phyloP scores from a whole-genome alignment of 2,329 filamentous ascomycete genomes.

The Ascosphaera apis region DNA sequence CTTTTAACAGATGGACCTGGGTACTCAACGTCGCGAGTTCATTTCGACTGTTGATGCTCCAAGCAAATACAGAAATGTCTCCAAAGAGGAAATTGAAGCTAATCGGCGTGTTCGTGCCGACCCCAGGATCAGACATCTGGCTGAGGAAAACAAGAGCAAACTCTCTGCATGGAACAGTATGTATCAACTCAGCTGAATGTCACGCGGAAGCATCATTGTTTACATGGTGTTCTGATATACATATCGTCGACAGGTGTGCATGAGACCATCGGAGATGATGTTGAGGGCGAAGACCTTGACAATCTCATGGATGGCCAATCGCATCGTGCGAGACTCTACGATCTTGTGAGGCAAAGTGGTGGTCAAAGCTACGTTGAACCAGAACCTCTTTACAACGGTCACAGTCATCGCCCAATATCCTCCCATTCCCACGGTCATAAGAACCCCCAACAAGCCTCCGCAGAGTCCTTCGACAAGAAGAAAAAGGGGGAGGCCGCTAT shows the following conservation, averaged over 20 bases:
- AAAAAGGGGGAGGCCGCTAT: conserved; percentile 6
- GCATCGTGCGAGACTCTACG: conserved; percentile 13
- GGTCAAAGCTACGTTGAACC: conserved; percentile 4
- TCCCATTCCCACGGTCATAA: too few species aligned
- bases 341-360: conserved; percentile 7
- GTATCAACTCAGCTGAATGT: too few species aligned
- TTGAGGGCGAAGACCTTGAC: conserved; percentile 11
- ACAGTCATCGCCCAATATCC: too few species aligned
- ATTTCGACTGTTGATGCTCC: conserved; percentile 13
- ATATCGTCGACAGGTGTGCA: conserved; percentile 11
- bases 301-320: conserved; percentile 16
- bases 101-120: conserved; percentile 10
- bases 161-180: conserved; percentile 15
- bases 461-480: conserved; percentile 1
- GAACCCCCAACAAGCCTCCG: neutral
- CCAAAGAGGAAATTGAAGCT: conserved; percentile 11
- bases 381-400: too few species aligned
- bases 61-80: conserved; percentile 4
- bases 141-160: conserved; percentile 8
- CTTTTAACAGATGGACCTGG: conserved; percentile 15
- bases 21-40: conserved; percentile 14
- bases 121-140: conserved; percentile 11
- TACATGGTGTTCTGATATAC: too few species aligned
- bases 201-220: too few species aligned
- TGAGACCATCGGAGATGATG: conserved; percentile 11